Base-by-base conservation (phyloP, 108 stramenopile genomes). In the Discostella pseudostelligera region DNA sequence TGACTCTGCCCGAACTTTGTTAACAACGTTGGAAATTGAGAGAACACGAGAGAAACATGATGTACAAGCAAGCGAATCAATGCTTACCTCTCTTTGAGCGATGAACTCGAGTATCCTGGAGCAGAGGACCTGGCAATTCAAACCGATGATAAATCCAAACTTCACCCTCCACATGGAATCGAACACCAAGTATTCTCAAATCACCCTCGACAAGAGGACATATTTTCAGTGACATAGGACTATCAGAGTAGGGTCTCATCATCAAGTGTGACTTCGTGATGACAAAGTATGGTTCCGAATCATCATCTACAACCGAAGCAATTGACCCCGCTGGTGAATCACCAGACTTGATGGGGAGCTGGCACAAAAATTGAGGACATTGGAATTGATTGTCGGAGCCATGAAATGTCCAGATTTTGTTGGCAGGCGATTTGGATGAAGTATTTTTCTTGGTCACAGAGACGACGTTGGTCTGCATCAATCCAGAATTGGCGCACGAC, bases 141-240 rank as follows among this genome's bases (percentile, higher is more conserved):
- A 90, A 89, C 39, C 72, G 74, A 72, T 93, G 89, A 60, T 82
- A 87, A 26, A 90, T 56, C 92, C 92, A 93, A 24, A 90, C 84
- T 39, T 87, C 86, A 45, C 83, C 83, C 1, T 82, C 79, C 13
- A 93, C 55, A 59, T 81, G 82, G 56, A 63, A 90, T 48, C 92
- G 81, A 48, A 90, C 62, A 49, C 89, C 92, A 44, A 90, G 35
- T 61, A 93, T 83, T 70, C 84, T 81, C 46, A 93, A 64, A 44
- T 86, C 82, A 8, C 92, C 92, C 56, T 85, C 68, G 16, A 80
- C 78, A 17, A 93, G 72, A 11, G 92, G 92, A 26, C 84, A 83
- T 22, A 90, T 80, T 2, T 88, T 72, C 0, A 83, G 51, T 0
- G 87, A 80, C 16, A 89, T 48, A 8, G 20, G 45, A 12, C 43